These are phyloP conservation scores for Fusarium setosum DNA, from an alignment of 2,329 filamentous ascomycete species.

Conservation along the genomic window DNA sequence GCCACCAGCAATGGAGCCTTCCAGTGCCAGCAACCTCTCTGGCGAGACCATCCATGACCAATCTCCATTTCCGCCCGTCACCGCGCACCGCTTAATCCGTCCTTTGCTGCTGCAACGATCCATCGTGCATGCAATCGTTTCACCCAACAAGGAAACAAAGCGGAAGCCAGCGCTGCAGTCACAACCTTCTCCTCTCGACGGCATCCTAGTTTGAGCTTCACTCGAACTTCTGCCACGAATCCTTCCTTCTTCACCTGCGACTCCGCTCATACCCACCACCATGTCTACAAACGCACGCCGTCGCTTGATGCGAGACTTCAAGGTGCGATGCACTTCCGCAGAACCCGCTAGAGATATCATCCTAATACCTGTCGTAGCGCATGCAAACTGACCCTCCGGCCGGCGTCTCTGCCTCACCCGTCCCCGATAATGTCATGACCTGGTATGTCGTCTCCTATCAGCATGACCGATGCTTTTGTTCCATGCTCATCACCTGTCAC, in stretches of 20 bases:
- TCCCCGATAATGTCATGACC: slow-evolving; percentile 97
- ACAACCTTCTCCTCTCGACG: neutral
- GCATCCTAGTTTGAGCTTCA: neutral
- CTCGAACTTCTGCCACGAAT: neutral
- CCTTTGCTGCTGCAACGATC: slow-evolving; percentile 14
- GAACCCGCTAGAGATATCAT: neutral
- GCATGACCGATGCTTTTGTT: neutral
- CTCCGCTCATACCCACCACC: slow-evolving; percentile 31
- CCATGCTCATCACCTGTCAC: slow-evolving; percentile 32
- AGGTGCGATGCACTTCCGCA: slow-evolving; percentile 68
- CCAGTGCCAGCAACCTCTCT: slow-evolving; percentile 21
- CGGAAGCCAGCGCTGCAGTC: neutral
- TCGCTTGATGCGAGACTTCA: slow-evolving; percentile 99
- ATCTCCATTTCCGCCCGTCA: slow-evolving; percentile 38
- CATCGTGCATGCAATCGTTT: slow-evolving; percentile 19
- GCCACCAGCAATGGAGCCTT: slow-evolving; percentile 25
- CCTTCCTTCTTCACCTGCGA: slow-evolving; percentile 5
- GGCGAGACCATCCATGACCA: slow-evolving; percentile 38
- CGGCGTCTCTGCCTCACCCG: slow-evolving; percentile 94
- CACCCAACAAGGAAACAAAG: neutral
- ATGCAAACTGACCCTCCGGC: slow-evolving; percentile 99
- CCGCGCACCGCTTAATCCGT: slow-evolving; percentile 25
- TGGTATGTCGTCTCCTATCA: slow-evolving; percentile 69
- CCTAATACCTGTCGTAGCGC: slow-evolving; percentile 67
- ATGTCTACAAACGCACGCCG: slow-evolving; percentile 94